Evolutionary conservation across 352 stramenopile species (phyloP), one percentile per base, ranked within the genome.

Genomic region (Labyrinthula sp.): DNA sequence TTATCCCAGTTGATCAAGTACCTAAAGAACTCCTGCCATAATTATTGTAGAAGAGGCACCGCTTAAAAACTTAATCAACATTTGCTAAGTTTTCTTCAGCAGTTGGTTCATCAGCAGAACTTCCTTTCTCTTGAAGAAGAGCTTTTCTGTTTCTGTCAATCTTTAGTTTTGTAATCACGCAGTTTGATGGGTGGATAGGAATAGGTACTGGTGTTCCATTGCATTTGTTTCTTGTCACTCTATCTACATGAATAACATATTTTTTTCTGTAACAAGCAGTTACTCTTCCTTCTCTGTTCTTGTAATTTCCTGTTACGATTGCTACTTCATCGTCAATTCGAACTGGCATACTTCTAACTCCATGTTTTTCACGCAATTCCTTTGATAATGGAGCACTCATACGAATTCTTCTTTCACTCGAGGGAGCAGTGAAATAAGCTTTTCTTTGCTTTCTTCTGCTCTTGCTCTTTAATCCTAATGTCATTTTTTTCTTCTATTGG

Each of bases 81-180:
- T n/a, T n/a, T n/a, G n/a, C n/a, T n/a, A n/a, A n/a, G n/a, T n/a
- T n/a, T n/a, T n/a, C n/a, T n/a, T n/a, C n/a, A n/a, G n/a, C n/a
- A n/a, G n/a, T n/a, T n/a, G n/a, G n/a, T n/a, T n/a, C n/a, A n/a
- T n/a, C n/a, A n/a, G n/a, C n/a, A n/a, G n/a, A n/a, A n/a, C n/a
- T n/a, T n/a, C n/a, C n/a, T n/a, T n/a, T n/a, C n/a, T n/a, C n/a
- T n/a, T 96, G 87, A 40, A 99, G 68, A 59, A 94, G 87, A 54
- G 86, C 89, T 71, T 96, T 95, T 63, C 90, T 82, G 67, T 95
- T 84, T 79, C 97, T 97, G 77, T 97, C 84, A 52, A 97, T 78
- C 77, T 97, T 97, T 54, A 99, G 70, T 72, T 97, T 97, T 58
- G 86, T 96, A 71, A 99, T 97, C 39, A 92, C 72, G 40, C 97